Conservation (phyloP, 2,329 filamentous ascomycete species). For the Alternaria sp. region DNA sequence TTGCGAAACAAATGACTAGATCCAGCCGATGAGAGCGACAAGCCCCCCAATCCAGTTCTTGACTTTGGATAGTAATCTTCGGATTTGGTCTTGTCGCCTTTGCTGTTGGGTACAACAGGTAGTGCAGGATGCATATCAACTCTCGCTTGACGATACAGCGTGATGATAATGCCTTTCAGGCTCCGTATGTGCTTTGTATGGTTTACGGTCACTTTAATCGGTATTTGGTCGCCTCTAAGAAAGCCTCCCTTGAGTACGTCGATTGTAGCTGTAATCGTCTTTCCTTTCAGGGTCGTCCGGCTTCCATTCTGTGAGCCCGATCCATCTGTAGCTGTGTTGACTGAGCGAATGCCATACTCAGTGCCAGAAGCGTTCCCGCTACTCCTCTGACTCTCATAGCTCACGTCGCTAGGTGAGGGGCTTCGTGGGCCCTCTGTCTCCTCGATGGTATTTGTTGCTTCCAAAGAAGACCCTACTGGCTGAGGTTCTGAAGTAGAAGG, state of each 20-base stretch:
- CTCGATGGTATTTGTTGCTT: conserved; percentile 34
- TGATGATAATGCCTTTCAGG: conserved; percentile 90
- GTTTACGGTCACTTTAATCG: conserved; percentile 81
- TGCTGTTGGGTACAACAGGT: conserved; percentile 68
- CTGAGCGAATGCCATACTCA: conserved; percentile 52
- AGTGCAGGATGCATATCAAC: conserved; percentile 81
- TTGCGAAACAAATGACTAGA: conserved; percentile 95
- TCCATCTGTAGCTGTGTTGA: conserved; percentile 57
- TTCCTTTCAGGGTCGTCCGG: conserved; percentile 70
- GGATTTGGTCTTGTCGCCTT: conserved; percentile 74
- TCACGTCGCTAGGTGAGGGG: conserved; percentile 58
- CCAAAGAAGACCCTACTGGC: conserved; percentile 29
- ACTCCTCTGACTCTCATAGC: conserved; percentile 64
- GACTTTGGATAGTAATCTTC: conserved; percentile 90
- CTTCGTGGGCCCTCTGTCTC: conserved; percentile 51
- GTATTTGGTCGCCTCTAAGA: conserved; percentile 83
- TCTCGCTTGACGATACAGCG: conserved; percentile 87
- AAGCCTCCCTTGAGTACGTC: conserved; percentile 85
- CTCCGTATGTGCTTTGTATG: conserved; percentile 92
- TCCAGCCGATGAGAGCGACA: conserved; percentile 85
- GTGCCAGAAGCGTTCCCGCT: conserved; percentile 60
- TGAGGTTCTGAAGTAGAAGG: conserved; percentile 31
- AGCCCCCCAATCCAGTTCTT: conserved; percentile 82
- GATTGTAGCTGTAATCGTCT: conserved; percentile 81
- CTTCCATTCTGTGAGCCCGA: conserved; percentile 54